Evolutionary conservation across 345 rosid species (phyloP).

Genomic region (Linum usitatissimum): DNA sequence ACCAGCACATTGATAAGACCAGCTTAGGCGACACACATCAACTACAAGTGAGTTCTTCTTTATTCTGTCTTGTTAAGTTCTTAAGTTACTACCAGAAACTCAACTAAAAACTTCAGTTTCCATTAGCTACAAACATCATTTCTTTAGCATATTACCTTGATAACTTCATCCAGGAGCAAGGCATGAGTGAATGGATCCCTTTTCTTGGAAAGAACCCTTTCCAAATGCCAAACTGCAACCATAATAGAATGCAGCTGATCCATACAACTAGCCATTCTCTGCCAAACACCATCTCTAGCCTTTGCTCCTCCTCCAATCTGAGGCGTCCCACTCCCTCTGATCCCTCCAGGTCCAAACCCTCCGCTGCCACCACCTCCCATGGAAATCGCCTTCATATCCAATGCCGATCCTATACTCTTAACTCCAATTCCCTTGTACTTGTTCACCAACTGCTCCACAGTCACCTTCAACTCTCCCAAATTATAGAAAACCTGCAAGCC

Average conservation of each 20-base stretch:
- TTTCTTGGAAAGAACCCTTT: conserved; percentile 89
- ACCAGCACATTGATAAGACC: background rate
- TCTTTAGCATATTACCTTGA: conserved; percentile 39
- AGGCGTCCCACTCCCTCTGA: conserved; percentile 82
- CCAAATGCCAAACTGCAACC: conserved; percentile 95
- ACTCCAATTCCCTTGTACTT: conserved; percentile 72
- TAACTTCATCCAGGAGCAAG: conserved; percentile 83
- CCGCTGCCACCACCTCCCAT: conserved; percentile 39
- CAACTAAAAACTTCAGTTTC: background rate
- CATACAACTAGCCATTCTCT: conserved; percentile 78
- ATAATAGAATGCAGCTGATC: conserved; percentile 71
- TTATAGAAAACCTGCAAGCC: conserved; percentile 96
- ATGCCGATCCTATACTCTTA: conserved; percentile 59
- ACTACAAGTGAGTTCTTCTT: no score
- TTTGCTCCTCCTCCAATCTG: conserved; percentile 85
- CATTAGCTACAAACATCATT: background rate
- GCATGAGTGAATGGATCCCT: conserved; percentile 95
- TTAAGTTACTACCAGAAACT: background rate
- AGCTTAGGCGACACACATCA: background rate
- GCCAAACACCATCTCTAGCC: conserved; percentile 90
- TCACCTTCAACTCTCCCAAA: conserved; percentile 65
- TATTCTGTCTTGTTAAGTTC: no score
- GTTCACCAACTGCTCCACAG: conserved; percentile 71
- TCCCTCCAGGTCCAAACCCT: conserved; percentile 77
- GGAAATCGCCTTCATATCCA: conserved; percentile 93